These are phyloP conservation scores for Starmerella stellata DNA, from an alignment of 805 yeast genomes.

Conservation along the genomic window DNA sequence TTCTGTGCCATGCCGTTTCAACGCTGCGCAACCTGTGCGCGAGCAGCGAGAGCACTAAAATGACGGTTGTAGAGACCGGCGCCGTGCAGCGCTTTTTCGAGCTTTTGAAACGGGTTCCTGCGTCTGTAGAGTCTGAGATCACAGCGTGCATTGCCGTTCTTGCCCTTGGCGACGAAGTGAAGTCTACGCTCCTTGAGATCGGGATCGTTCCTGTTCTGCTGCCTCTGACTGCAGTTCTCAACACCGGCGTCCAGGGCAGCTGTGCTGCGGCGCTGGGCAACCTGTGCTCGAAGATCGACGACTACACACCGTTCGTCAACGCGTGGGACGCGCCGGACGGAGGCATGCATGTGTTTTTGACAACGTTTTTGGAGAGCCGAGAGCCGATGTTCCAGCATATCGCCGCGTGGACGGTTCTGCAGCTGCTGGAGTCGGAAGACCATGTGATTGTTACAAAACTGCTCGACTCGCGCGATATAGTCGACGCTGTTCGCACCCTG, in stretches of 20 bases:
- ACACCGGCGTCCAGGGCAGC: constrained; percentile 93
- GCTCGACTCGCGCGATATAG: constrained; percentile 21
- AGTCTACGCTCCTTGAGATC: constrained; percentile 61
- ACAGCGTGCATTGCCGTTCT: constrained; percentile 93
- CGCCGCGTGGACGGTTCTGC: constrained; percentile 91
- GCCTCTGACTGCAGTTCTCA: constrained; percentile 73
- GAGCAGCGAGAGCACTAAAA: constrained; percentile 76
- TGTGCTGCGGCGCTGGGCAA: constrained; percentile 97
- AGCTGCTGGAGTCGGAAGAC: constrained; percentile 75
- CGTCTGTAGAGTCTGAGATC: constrained; percentile 85
- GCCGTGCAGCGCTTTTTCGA: constrained; percentile 86
- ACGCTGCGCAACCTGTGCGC: constrained; percentile 94
- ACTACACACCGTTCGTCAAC: constrained; percentile 58
- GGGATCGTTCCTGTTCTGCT: constrained; percentile 75
- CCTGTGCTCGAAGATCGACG: constrained; percentile 73
- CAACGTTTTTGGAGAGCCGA: constrained; percentile 59
- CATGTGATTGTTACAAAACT: constrained; percentile 29
- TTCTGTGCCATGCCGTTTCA: constrained; percentile 95
- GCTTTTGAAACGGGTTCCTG: constrained; percentile 63
- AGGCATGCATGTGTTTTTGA: constrained; percentile 71
- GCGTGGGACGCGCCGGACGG: constrained; percentile 67
- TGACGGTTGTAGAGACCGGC: constrained; percentile 82
- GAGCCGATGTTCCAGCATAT: constrained; percentile 95
- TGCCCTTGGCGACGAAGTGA: constrained; percentile 89
- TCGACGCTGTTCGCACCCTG: constrained; percentile 21